Evolutionary conservation across 345 rosid genomes (phyloP).

Genomic region (Kernera saxatilis): DNA sequence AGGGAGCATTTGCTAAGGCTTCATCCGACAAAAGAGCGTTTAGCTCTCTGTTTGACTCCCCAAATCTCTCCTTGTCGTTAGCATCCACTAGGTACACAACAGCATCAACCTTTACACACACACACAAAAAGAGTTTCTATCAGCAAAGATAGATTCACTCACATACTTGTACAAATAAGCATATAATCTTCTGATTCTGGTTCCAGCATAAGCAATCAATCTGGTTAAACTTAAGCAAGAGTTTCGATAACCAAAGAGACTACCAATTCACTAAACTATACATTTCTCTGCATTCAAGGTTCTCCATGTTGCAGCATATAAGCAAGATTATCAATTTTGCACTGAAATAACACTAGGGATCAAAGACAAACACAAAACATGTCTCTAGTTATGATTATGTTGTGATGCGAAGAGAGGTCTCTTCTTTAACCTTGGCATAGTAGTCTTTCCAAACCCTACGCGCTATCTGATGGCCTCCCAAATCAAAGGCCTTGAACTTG

Average conservation of each 20-base stretch:
- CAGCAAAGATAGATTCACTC: background rate
- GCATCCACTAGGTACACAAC: slow-evolving; percentile 80
- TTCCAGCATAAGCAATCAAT: background rate
- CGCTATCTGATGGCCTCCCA: slow-evolving; percentile 89
- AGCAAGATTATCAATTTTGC: background rate
- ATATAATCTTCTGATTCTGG: background rate
- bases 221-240: background rate
- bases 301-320: background rate
- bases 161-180: background rate
- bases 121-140: background rate
- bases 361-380: background rate
- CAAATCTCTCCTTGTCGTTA: slow-evolving; percentile 63
- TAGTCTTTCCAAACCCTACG: slow-evolving; percentile 85
- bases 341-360: background rate
- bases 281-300: background rate
- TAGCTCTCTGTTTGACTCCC: slow-evolving; percentile 62
- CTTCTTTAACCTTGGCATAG: slow-evolving; percentile 67
- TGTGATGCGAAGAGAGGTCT: background rate
- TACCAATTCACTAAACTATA: background rate
- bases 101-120: slow-evolving; percentile 57
- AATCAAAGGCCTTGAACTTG: slow-evolving; percentile 80
- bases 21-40: slow-evolving; percentile 73
- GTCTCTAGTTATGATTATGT: background rate
- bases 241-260: background rate
- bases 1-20: slow-evolving; percentile 50